phyloP scores from a whole-genome alignment of 331 rosid species.

The Quercus lobata region DNA sequence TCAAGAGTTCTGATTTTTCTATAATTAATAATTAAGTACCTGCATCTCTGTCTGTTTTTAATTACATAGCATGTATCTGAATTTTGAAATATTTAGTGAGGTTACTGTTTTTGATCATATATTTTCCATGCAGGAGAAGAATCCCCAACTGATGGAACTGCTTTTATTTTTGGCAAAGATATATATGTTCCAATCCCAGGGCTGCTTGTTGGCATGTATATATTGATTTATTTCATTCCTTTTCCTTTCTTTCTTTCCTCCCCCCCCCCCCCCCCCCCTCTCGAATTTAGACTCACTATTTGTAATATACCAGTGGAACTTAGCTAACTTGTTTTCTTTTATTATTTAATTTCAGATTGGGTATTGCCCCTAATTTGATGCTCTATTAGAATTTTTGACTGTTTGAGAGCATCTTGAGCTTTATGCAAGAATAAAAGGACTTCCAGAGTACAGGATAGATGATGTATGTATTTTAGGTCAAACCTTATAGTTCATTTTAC shows the following conservation, averaged over 20 bases:
- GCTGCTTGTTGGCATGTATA: slow-evolving; percentile 73
- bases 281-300: background rate
- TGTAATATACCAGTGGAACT: background rate
- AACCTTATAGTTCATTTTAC: slow-evolving; percentile 13
- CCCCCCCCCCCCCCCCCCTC: too few relatives aligned
- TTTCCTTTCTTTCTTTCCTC: background rate
- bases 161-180: slow-evolving; percentile 81
- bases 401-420: slow-evolving; percentile 91
- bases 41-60: too few relatives aligned
- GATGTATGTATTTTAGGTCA: slow-evolving; percentile 54
- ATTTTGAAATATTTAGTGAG: too few relatives aligned
- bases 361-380: slow-evolving; percentile 58
- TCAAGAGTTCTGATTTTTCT: background rate
- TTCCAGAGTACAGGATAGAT: slow-evolving; percentile 52
- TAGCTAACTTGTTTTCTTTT: slow-evolving; percentile 21
- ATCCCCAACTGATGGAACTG: slow-evolving; percentile 87
- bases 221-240: background rate
- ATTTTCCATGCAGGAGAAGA: background rate
- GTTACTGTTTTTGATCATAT: too few relatives aligned
- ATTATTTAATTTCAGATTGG: slow-evolving; percentile 59
- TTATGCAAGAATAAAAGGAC: slow-evolving; percentile 89
- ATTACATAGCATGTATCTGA: too few relatives aligned
- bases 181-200: slow-evolving; percentile 71
- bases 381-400: slow-evolving; percentile 37
- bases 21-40: background rate